Evolutionary conservation across 495 filamentous ascomycete genomes (phyloP).

Genomic region (Astrocystis sublimbata): DNA sequence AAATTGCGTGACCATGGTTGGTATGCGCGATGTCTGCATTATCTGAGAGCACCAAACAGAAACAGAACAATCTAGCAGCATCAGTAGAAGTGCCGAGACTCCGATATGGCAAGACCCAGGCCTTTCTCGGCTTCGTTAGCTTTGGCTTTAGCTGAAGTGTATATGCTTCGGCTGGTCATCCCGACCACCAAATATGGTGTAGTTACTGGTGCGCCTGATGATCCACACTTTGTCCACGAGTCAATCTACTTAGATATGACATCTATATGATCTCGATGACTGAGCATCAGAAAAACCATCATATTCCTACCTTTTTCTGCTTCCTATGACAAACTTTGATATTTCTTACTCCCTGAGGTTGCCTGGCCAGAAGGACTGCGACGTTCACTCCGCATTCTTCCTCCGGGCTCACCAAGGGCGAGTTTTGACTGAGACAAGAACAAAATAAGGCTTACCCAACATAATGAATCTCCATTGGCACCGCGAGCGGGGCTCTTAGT

Average conservation of each 20-base stretch:
- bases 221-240: conserved; percentile 1
- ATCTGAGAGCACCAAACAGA: not conserved
- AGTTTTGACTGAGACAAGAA: not conserved
- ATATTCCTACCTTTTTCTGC: not conserved
- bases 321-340: not conserved
- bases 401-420: not conserved
- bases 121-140: not conserved
- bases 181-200: not conserved
- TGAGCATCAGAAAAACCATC: not conserved
- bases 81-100: not conserved
- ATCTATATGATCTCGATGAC: not conserved
- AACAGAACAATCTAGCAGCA: not conserved
- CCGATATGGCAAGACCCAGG: not conserved
- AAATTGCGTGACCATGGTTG: not conserved
- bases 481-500: no score
- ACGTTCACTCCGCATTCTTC: not conserved
- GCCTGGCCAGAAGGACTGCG: not conserved
- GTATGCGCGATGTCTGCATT: not conserved
- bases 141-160: not conserved
- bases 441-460: not conserved
- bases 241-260: conserved; percentile 4
- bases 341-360: not conserved
- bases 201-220: not conserved
- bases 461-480: not conserved
- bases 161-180: not conserved